These are phyloP conservation scores for Alnus glutinosa DNA, from an alignment of 306 rosid genomes.

Conservation along the genomic window DNA sequence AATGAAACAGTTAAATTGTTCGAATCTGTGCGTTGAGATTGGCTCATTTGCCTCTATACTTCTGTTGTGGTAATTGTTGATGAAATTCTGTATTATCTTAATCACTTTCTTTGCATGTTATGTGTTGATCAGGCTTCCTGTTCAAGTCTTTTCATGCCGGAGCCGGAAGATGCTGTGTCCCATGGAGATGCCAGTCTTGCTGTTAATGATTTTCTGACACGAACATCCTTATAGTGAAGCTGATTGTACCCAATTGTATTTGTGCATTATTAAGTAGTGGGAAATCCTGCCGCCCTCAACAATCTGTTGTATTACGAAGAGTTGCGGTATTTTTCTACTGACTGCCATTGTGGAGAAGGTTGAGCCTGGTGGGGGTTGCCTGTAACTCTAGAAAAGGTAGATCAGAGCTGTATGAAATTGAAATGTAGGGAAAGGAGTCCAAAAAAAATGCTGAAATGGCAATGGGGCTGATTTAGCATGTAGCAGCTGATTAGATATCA, in stretches of 20 bases:
- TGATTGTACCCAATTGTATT: conserved; percentile 27
- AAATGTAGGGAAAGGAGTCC: not conserved
- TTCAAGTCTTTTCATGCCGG: conserved; percentile 75
- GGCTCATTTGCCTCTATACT: not conserved
- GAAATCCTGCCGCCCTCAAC: conserved; percentile 38
- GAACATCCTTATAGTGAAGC: conserved; percentile 51
- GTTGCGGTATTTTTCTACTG: conserved; percentile 7
- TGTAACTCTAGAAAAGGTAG: conserved; percentile 34
- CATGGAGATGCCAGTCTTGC: conserved; percentile 95
- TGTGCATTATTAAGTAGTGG: conserved; percentile 31
- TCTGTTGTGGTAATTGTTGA: not conserved
- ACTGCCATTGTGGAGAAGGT: conserved; percentile 26
- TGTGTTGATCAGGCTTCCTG: conserved; percentile 60
- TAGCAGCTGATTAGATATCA: conserved; percentile 1
- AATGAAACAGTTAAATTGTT: not conserved
- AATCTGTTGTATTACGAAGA: conserved; percentile 17
- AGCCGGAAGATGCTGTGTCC: conserved; percentile 89
- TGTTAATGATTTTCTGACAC: conserved; percentile 84
- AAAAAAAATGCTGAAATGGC: not conserved
- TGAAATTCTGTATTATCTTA: not conserved
- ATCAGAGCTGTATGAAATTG: conserved; percentile 23
- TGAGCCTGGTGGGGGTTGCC: conserved; percentile 22
- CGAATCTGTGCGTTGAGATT: not conserved
- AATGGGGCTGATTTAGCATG: not conserved
- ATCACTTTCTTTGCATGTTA: not conserved